Conservation (phyloP, 176 grass and related monocot genomes). For the Triticum turgidum region DNA sequence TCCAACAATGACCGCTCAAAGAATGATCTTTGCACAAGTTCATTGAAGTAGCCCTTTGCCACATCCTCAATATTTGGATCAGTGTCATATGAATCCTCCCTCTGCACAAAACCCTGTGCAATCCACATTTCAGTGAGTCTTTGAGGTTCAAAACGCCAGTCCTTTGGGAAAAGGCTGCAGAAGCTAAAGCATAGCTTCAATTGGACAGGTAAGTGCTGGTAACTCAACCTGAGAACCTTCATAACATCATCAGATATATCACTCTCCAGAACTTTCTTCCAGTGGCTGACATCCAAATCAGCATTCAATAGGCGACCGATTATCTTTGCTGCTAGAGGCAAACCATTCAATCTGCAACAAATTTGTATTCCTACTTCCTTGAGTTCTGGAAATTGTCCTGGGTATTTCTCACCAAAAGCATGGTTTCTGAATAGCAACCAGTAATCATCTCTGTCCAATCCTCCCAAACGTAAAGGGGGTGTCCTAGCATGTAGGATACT, state of each 20-base stretch:
- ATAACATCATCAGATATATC: constrained; percentile 67
- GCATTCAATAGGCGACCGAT: constrained; percentile 49
- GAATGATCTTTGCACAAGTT: constrained; percentile 62
- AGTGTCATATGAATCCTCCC: constrained; percentile 28
- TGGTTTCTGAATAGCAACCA: constrained; percentile 43
- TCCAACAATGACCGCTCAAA: constrained; percentile 30
- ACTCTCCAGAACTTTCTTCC: constrained; percentile 51
- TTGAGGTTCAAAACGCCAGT: constrained; percentile 38
- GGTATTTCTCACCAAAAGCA: constrained; percentile 42
- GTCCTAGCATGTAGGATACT: constrained; percentile 29
- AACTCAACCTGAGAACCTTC: constrained; percentile 60
- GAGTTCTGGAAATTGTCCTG: constrained; percentile 35
- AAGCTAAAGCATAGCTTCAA: constrained; percentile 67
- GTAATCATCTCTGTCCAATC: constrained; percentile 51
- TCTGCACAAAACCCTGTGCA: constrained; percentile 57
- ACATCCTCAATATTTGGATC: constrained; percentile 26
- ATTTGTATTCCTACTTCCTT: constrained; percentile 50
- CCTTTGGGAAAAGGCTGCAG: constrained; percentile 60
- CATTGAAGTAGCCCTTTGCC: constrained; percentile 37
- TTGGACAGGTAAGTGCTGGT: constrained; percentile 50
- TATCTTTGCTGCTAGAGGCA: constrained; percentile 60
- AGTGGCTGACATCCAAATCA: constrained; percentile 38
- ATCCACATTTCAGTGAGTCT: constrained; percentile 65
- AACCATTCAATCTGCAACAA: constrained; percentile 44
- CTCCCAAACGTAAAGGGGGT: constrained; percentile 35